Base-by-base conservation (phyloP, 2,329 filamentous ascomycete species). In the Pestalotiopsis sp. region DNA sequence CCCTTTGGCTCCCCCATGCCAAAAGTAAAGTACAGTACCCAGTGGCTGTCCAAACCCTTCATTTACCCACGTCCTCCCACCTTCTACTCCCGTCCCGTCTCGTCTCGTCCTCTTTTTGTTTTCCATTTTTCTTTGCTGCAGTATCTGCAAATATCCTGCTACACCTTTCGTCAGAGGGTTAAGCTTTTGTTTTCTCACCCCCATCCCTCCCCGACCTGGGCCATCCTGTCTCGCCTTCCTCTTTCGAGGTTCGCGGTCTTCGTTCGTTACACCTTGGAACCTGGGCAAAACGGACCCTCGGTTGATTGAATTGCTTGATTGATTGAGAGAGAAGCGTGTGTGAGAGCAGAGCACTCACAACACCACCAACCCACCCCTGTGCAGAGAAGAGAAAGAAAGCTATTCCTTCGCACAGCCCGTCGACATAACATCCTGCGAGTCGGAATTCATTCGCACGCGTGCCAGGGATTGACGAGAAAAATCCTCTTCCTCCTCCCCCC, bases 41-140 rank as follows among this genome's bases (percentile, higher is more conserved):
- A 52, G 44, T 52, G 17, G 44, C 20, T 17, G 22, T 40, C 52
- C 40, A 55, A 58, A 64, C 60, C 60, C 48, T 67, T 67, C 55
- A 35, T 67, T 60, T 66, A 64, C 38, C 60, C 48, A 58, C 20
- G n/a, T 48, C 65, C 22, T 67, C 66, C 66, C 66, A 64, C 60
- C 60, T 67, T 58, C 58, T 57, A 35, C 40, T 67, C 59, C 62
- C 35, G 20, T 59, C 35, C 64, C 40, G 62, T 66, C 64, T 59
- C 55, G 26, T 40, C 55, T 30, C 30, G 30, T 35, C 20, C 48
- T 66, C 44, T 35, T 22, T 38, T 66, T 59, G 44, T 52, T 52
- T 52, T 52, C 44, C 44, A 52, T n/a, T 52, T 52, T 52, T 52
- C 44, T 52, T 52, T 52, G 17, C 44, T 52, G 44, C 44, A 52